Evolutionary conservation across 139 green algal species (phyloP).

Genomic region (Pleodorina starrii): DNA sequence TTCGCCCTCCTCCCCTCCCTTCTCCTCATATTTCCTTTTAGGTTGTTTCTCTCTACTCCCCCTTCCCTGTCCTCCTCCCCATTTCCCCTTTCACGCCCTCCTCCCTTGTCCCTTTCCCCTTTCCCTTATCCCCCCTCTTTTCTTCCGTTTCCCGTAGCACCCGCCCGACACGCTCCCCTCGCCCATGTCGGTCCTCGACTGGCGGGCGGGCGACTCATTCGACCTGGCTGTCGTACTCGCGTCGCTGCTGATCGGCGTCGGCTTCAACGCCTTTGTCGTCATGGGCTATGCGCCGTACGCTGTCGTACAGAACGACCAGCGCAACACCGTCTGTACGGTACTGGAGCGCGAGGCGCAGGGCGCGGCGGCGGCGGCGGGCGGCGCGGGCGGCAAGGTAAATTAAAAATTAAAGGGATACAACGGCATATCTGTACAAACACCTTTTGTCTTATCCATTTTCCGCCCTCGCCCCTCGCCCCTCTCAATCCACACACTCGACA

Average conservation of each 20-base stretch:
- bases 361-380: neutral
- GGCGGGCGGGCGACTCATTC: conserved; percentile 86
- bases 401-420: neutral
- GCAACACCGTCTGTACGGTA: conserved; percentile 59
- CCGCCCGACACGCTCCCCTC: conserved; percentile 78
- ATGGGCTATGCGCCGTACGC: conserved; percentile 68
- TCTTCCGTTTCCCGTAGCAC: too few species aligned
- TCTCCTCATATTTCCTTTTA: neutral
- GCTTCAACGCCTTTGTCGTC: conserved; percentile 88
- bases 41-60: neutral
- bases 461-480: neutral
- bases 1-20: too few species aligned
- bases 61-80: neutral
- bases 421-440: too few species aligned
- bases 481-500: too few species aligned
- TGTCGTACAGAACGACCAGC: conserved; percentile 79
- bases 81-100: neutral
- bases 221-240: conserved; percentile 83
- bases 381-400: conserved; percentile 3
- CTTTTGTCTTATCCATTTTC: neutral
- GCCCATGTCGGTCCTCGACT: conserved; percentile 78
- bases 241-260: conserved; percentile 80
- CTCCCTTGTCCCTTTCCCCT: neutral
- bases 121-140: too few species aligned
- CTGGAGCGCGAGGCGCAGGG: conserved; percentile 56